Percentiles rank a stretch among this genome's conserved stretches.
Conservation (phyloP, 495 filamentous ascomycete species). For the Recurvomyces mirabilis region DNA sequence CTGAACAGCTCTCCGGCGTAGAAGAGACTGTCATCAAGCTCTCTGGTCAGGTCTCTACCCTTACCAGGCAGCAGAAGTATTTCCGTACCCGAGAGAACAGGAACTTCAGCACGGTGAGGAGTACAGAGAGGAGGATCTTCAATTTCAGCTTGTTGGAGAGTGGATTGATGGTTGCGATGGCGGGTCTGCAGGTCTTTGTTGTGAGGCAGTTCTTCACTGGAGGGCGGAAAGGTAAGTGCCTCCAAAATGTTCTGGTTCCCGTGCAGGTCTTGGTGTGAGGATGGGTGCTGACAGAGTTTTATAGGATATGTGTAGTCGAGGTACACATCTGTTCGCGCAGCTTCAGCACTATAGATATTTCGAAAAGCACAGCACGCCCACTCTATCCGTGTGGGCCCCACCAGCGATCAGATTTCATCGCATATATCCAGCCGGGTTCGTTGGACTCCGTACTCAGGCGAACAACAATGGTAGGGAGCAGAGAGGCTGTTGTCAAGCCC, state of each 20-base stretch:
- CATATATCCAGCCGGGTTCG: too few species aligned
- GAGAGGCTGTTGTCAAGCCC: too few species aligned
- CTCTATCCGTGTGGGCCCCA: too few species aligned
- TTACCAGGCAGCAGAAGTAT: slow-evolving; percentile 96
- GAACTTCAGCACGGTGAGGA: slow-evolving; percentile 95
- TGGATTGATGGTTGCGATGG: slow-evolving; percentile 90
- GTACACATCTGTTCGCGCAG: too few species aligned
- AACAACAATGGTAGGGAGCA: too few species aligned
- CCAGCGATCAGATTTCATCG: too few species aligned
- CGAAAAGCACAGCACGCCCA: too few species aligned
- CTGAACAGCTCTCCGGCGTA: slow-evolving; percentile 81
- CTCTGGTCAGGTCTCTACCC: slow-evolving; percentile 86
- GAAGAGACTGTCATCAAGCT: slow-evolving; percentile 96
- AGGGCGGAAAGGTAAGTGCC: slow-evolving; percentile 55
- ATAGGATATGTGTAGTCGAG: too few species aligned
- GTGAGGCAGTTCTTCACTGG: slow-evolving; percentile 98
- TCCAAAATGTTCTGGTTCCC: neutral
- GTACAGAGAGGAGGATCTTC: slow-evolving; percentile 89
- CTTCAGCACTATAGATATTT: too few species aligned
- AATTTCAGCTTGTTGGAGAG: slow-evolving; percentile 94
- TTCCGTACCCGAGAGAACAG: slow-evolving; percentile 98
- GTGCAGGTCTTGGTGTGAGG: too few species aligned
- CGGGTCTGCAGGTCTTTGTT: slow-evolving; percentile 91
- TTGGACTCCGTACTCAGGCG: too few species aligned
- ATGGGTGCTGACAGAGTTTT: too few species aligned